phyloP scores from a whole-genome alignment of 306 rosid genomes.

The Prunus padus region DNA sequence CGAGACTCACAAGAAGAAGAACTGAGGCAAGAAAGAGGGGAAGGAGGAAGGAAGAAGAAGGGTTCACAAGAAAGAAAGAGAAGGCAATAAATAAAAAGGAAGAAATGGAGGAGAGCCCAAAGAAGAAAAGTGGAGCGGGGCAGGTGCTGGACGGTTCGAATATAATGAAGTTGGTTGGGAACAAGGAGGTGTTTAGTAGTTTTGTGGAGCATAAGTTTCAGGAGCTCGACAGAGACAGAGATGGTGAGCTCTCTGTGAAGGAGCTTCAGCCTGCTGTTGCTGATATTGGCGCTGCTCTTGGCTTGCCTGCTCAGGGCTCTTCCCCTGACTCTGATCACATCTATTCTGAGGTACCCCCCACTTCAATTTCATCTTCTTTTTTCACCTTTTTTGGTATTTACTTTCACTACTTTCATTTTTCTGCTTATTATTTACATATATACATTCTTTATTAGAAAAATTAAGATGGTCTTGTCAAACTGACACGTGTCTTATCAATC shows the following conservation, averaged over 20 bases:
- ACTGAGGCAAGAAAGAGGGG: no score
- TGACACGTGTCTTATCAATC: background rate
- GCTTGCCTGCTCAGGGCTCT: constrained; percentile 81
- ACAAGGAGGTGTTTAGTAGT: constrained; percentile 61
- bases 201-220: constrained; percentile 83
- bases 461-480: background rate
- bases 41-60: background rate
- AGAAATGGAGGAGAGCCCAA: constrained; percentile 29
- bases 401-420: background rate
- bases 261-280: constrained; percentile 97
- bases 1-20: constrained; percentile 34
- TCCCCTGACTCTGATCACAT: constrained; percentile 77
- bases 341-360: constrained; percentile 61
- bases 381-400: background rate
- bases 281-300: constrained; percentile 94
- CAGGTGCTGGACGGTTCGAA: constrained; percentile 92
- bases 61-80: constrained; percentile 48
- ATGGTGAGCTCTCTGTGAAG: constrained; percentile 77
- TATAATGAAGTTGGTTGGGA: constrained; percentile 91
- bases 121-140: constrained; percentile 36
- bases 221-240: constrained; percentile 77
- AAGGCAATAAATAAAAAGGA: background rate
- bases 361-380: background rate
- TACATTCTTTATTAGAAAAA: no score
- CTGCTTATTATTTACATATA: background rate